These are phyloP conservation scores for Cadophora gregata DNA, from an alignment of 2,329 filamentous ascomycete species.

Conservation along the genomic window DNA sequence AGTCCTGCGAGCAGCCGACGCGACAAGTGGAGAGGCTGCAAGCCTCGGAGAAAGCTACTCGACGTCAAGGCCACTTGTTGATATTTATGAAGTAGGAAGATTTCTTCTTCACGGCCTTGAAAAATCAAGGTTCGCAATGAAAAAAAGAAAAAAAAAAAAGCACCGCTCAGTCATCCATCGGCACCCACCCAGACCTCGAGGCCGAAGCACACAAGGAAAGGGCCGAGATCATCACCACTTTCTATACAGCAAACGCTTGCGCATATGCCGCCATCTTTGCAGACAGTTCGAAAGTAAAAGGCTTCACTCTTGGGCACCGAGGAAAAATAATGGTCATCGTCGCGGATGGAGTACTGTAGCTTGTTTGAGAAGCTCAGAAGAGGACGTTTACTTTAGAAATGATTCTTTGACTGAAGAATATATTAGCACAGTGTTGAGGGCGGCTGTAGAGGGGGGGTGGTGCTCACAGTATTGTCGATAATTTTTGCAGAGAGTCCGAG, in stretches of 20 bases:
- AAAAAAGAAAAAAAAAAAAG: conserved; percentile 64
- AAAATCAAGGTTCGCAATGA: conserved; percentile 57
- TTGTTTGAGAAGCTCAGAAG: conserved; percentile 91
- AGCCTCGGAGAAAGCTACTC: background rate
- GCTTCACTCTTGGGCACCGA: conserved; percentile 89
- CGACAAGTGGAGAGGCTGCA: background rate
- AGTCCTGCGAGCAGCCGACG: conserved; percentile 10
- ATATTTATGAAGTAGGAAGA: background rate
- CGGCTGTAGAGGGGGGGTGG: background rate
- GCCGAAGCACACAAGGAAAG: conserved; percentile 59
- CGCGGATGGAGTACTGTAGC: conserved; percentile 91
- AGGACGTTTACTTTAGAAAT: conserved; percentile 97
- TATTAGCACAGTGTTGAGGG: background rate
- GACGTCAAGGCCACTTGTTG: background rate
- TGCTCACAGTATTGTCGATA: conserved; percentile 2
- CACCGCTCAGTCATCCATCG: conserved; percentile 88
- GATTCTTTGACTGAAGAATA: conserved; percentile 65
- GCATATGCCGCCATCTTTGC: conserved; percentile 62
- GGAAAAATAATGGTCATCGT: conserved; percentile 93
- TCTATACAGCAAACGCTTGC: conserved; percentile 66
- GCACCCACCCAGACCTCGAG: conserved; percentile 79
- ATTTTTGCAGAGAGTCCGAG: background rate
- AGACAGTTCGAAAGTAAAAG: conserved; percentile 65
- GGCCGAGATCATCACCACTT: conserved; percentile 94
- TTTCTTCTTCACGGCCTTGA: conserved; percentile 53